Conservation (phyloP, 2,329 filamentous ascomycete species). For the Colletotrichum lentis region DNA sequence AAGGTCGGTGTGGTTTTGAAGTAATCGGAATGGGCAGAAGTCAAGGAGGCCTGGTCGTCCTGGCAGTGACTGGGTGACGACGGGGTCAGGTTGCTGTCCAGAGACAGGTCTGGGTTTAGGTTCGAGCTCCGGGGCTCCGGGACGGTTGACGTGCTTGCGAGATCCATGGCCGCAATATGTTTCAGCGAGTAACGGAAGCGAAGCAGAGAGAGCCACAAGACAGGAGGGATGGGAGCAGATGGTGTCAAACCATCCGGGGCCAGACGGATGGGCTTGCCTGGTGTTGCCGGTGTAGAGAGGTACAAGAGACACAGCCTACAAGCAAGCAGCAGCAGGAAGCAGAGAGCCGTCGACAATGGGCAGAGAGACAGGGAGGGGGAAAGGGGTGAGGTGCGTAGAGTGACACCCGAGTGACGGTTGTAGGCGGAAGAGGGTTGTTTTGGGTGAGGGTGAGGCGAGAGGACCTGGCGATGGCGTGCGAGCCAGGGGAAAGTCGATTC, state of each 20-base stretch:
- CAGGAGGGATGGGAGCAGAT: neutral
- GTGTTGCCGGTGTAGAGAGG: slow-evolving; percentile 5
- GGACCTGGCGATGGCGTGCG: slow-evolving; percentile 38
- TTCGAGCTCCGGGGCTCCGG: slow-evolving; percentile 35
- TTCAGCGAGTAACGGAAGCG: slow-evolving; percentile 25
- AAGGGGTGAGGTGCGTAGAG: slow-evolving; percentile 8
- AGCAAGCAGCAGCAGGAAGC: slow-evolving; percentile 2
- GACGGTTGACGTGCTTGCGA: slow-evolving; percentile 37
- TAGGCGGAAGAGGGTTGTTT: slow-evolving; percentile 10
- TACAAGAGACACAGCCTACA: slow-evolving; percentile 23
- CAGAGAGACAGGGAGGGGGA: neutral
- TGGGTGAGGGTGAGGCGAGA: slow-evolving; percentile 36
- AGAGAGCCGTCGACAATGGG: neutral
- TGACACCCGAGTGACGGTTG: slow-evolving; percentile 27
- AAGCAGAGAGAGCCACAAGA: slow-evolving; percentile 13
- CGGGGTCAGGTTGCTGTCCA: slow-evolving; percentile 1
- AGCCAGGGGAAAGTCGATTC: slow-evolving; percentile 34
- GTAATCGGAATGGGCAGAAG: slow-evolving; percentile 19
- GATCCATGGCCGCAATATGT: slow-evolving; percentile 35
- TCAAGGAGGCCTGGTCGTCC: slow-evolving; percentile 20
- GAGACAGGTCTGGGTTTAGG: slow-evolving; percentile 16
- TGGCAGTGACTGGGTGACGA: slow-evolving; percentile 33
- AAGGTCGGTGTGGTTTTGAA: slow-evolving; percentile 35
- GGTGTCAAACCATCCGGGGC: slow-evolving; percentile 34
- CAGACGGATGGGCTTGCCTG: slow-evolving; percentile 1